Evolutionary conservation across 78 protist genomes (phyloP), one percentile per base, ranked within the genome.

Genomic region (Bodo saltans): DNA sequence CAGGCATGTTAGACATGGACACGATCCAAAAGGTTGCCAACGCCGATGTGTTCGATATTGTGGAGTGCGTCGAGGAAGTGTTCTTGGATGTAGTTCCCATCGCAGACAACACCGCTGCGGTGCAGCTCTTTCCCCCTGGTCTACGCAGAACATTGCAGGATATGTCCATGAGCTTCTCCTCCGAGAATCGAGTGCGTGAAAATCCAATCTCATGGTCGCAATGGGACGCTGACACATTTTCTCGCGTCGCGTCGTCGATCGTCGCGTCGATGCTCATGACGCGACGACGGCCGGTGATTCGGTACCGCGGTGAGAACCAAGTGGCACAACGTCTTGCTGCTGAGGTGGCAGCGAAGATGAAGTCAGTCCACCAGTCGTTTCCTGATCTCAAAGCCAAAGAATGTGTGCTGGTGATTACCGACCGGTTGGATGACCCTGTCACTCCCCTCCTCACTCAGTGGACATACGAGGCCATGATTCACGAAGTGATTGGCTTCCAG

Each of bases 391-490:
- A 37, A 0, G 8, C 37, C 32, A 1, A 38, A 27, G 52, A 91
- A 3, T 93, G 96, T 25, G 80, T 94, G 30, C 84, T 94, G 47
- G 88, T 97, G 34, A 83, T 97, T 39, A 39, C 95, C 52, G 99
- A 97, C 70, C 89, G 99, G 32, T 70, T 88, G 11, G 95, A 93
- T 72, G 98, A 96, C 74, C 95, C 96, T n/a, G 89, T 95, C 29
- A 96, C 99, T 25, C 99, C 99, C 75, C 85, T 97, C 69, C 89
- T 97, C 42, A 90, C 85, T 30, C 96, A 93, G 84, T 95, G 96
- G 96, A 90, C 94, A 27, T 94, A 94, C 83, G 95, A 94, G 80
- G 94, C 99, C 1, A 97, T 97, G 99, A 89, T 97, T 34, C 98
- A 97, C 72, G 99, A 97, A 70, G 67, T 92, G 25, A 52, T 96